phyloP scores from a whole-genome alignment of 768 basidiomycete genomes.

The Tubosaeta sp. region DNA sequence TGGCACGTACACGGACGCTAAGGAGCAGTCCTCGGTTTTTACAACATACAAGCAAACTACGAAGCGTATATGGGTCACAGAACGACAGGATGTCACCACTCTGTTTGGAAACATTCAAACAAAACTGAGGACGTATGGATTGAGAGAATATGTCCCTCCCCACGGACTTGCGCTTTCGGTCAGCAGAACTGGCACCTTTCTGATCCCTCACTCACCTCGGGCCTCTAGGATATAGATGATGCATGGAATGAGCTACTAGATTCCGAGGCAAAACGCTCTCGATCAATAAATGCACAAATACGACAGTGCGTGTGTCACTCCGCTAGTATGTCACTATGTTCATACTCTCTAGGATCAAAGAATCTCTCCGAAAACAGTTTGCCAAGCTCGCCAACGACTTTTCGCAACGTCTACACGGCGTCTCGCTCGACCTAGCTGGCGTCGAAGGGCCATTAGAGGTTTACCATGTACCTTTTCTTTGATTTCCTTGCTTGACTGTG shows the following conservation, averaged over 20 bases:
- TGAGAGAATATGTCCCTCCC: constrained; percentile 81
- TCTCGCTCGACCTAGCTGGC: constrained; percentile 69
- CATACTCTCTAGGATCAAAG: constrained; percentile 64
- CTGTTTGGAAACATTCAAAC: constrained; percentile 93
- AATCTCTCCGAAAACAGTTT: constrained; percentile 69
- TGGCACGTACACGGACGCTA: constrained; percentile 79
- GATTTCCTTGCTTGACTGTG: constrained; percentile 7
- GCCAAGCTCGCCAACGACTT: constrained; percentile 76
- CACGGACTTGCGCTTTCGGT: constrained; percentile 61
- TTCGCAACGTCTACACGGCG: constrained; percentile 57
- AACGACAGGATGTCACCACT: constrained; percentile 82
- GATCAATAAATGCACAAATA: constrained; percentile 85
- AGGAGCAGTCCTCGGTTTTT: constrained; percentile 68
- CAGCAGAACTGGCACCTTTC: constrained; percentile 14
- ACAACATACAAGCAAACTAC: constrained; percentile 78
- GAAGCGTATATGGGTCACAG: constrained; percentile 85
- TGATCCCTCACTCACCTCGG: constrained; percentile 7
- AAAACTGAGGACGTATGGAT: constrained; percentile 85
- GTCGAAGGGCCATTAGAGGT: constrained; percentile 79
- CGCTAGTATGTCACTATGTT: background rate
- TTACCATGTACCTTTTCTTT: constrained; percentile 7
- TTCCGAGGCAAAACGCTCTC: constrained; percentile 73
- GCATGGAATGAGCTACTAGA: constrained; percentile 71
- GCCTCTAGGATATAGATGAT: constrained; percentile 58
- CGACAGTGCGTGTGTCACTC: constrained; percentile 57